Evolutionary conservation across 2,329 filamentous ascomycete genomes (phyloP).

Genomic region (Rutstroemia sp.): DNA sequence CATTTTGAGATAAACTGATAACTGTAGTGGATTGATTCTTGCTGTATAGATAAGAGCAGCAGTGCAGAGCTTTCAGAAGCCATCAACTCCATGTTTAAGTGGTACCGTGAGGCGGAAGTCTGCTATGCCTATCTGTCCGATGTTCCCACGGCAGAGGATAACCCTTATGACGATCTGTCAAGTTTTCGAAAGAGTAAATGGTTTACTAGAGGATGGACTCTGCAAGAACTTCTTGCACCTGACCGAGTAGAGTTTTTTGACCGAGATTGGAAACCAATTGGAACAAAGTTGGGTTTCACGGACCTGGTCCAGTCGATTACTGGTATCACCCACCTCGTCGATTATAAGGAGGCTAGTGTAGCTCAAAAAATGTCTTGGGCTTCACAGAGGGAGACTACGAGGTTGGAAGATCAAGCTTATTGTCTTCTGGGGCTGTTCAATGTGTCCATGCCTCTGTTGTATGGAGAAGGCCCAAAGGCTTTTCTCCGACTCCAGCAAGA

Average conservation of each 20-base stretch:
- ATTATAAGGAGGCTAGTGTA: not conserved
- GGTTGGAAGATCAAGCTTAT: conserved; percentile 36
- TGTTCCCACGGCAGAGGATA: conserved; percentile 16
- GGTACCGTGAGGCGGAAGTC: conserved; percentile 13
- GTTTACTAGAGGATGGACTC: conserved; percentile 3
- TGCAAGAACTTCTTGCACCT: not conserved
- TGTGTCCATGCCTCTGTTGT: conserved; percentile 37
- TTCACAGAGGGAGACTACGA: conserved; percentile 27
- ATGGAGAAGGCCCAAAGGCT: conserved; percentile 30
- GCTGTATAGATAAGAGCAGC: conserved; percentile 16
- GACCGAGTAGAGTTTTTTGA: not conserved
- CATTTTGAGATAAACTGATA: too few species aligned
- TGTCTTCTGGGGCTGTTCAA: conserved; percentile 36
- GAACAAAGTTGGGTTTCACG: not conserved
- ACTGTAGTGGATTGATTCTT: conserved; percentile 14
- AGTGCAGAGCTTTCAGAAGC: conserved; percentile 12
- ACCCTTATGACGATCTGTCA: not conserved
- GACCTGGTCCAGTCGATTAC: not conserved
- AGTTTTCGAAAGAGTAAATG: not conserved
- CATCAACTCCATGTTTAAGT: conserved; percentile 16
- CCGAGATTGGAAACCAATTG: not conserved
- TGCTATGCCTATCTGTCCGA: conserved; percentile 16
- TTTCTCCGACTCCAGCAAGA: not conserved
- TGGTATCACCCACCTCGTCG: not conserved
- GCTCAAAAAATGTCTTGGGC: conserved; percentile 31